Conservation (phyloP, 176 grass and related monocot species). For the Canna indica region DNA sequence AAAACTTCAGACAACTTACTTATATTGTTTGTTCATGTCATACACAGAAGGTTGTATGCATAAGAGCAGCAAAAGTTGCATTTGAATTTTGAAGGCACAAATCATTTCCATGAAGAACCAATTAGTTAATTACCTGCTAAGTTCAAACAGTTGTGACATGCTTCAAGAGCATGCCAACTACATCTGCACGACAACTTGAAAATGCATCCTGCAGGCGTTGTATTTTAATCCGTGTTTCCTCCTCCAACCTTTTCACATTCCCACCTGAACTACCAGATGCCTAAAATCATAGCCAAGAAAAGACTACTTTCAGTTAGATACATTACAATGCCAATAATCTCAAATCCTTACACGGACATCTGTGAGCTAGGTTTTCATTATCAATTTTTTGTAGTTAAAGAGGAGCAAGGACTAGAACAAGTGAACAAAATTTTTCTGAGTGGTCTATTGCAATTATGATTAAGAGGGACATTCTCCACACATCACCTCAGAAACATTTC, state of each 20-base stretch:
- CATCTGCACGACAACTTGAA: constrained; percentile 41
- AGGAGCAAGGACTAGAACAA: neutral
- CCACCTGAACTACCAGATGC: constrained; percentile 66
- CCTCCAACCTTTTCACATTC: constrained; percentile 69
- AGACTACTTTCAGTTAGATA: constrained; percentile 3
- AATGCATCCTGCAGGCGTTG: constrained; percentile 44
- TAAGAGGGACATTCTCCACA: neutral
- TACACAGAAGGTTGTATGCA: no score
- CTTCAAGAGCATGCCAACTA: constrained; percentile 78
- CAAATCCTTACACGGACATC: neutral
- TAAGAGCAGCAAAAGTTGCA: no score
- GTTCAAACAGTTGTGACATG: constrained; percentile 52
- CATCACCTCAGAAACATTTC: constrained; percentile 62
- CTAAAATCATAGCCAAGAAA: constrained; percentile 27
- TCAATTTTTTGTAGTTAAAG: neutral
- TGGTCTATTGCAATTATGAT: neutral
- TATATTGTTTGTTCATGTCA: no score
- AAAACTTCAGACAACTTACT: no score
- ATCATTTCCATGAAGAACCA: neutral
- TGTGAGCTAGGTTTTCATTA: neutral
- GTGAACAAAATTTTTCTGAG: neutral
- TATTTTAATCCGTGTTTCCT: constrained; percentile 61
- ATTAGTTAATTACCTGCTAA: neutral
- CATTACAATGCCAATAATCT: neutral
- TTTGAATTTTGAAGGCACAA: no score